A percentile compares a stretch with the other conserved stretches of the same genome.
These are phyloP conservation scores for Gynostemma pentaphyllum DNA, from an alignment of 306 rosid species.

Conservation along the genomic window DNA sequence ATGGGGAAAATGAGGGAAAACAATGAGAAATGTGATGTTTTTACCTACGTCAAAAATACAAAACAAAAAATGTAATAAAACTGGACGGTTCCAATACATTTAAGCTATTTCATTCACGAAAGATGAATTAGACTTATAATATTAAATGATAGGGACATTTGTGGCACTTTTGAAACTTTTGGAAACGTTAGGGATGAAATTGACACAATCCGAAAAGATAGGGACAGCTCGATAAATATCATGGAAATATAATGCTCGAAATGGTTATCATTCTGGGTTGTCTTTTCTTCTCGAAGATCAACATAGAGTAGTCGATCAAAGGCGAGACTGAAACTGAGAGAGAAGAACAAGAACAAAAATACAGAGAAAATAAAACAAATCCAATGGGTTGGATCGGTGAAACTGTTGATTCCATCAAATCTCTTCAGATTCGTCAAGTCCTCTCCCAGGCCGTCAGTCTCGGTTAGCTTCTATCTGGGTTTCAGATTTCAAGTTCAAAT, in stretches of 20 bases:
- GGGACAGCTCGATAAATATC: too few relatives aligned
- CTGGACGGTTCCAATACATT: too few relatives aligned
- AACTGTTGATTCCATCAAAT: slow-evolving; percentile 35
- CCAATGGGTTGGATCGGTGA: slow-evolving; percentile 47
- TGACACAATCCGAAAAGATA: too few relatives aligned
- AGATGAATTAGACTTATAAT: too few relatives aligned
- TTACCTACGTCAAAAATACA: too few relatives aligned
- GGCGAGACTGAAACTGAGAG: neutral
- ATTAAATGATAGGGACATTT: too few relatives aligned
- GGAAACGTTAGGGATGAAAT: too few relatives aligned
- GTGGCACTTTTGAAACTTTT: too few relatives aligned
- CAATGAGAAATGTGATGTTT: too few relatives aligned
- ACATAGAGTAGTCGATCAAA: neutral
- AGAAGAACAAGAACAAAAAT: neutral
- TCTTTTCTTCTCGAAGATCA: neutral
- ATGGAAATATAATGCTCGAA: neutral
- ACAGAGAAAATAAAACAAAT: neutral
- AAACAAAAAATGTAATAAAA: too few relatives aligned
- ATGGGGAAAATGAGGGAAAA: too few relatives aligned
- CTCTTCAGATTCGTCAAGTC: slow-evolving; percentile 38
- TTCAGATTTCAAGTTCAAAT: neutral
- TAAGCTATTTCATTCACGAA: too few relatives aligned
- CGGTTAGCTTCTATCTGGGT: slow-evolving; percentile 21
- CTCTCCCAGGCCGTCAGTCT: slow-evolving; percentile 36
- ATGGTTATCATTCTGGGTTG: neutral